These are phyloP conservation scores for Trametopsis cervina DNA, from an alignment of 768 basidiomycete genomes.

Conservation along the genomic window DNA sequence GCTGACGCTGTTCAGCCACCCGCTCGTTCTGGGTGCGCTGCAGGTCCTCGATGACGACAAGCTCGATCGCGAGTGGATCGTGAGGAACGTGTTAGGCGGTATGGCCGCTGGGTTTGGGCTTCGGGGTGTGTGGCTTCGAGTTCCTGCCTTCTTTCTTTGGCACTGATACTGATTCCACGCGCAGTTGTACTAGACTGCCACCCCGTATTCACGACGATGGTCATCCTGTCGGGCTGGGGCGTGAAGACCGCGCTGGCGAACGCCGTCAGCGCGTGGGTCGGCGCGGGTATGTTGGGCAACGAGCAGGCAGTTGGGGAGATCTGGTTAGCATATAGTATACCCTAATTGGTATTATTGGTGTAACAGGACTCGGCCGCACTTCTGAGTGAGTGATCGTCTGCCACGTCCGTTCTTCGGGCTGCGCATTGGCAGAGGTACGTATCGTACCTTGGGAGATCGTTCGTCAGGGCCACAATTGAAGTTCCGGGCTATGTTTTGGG, in stretches of 20 bases:
- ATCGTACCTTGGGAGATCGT: too few species aligned
- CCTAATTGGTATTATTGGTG: constrained; percentile 34
- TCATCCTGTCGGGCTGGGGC: constrained; percentile 69
- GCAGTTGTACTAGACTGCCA: constrained; percentile 74
- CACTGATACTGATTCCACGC: background rate
- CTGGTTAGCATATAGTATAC: constrained; percentile 82
- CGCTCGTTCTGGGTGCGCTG: constrained; percentile 34
- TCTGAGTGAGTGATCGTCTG: background rate
- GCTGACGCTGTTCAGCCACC: constrained; percentile 24
- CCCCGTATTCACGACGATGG: constrained; percentile 65
- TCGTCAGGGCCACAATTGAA: too few species aligned
- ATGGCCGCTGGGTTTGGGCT: constrained; percentile 85
- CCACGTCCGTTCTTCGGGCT: background rate
- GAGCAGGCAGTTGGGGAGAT: constrained; percentile 51
- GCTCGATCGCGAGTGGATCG: constrained; percentile 77
- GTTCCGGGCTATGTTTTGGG: too few species aligned
- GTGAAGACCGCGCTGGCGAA: constrained; percentile 58
- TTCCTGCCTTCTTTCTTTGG: too few species aligned
- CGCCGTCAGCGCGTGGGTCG: constrained; percentile 63
- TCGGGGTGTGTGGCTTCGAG: constrained; percentile 60
- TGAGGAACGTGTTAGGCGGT: constrained; percentile 77
- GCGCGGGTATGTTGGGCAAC: constrained; percentile 26
- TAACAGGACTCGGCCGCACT: background rate
- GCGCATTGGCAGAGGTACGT: too few species aligned
- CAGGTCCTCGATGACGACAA: constrained; percentile 64